phyloP scores from a whole-genome alignment of 805 yeast species.

The Wickerhamiella galacta region DNA sequence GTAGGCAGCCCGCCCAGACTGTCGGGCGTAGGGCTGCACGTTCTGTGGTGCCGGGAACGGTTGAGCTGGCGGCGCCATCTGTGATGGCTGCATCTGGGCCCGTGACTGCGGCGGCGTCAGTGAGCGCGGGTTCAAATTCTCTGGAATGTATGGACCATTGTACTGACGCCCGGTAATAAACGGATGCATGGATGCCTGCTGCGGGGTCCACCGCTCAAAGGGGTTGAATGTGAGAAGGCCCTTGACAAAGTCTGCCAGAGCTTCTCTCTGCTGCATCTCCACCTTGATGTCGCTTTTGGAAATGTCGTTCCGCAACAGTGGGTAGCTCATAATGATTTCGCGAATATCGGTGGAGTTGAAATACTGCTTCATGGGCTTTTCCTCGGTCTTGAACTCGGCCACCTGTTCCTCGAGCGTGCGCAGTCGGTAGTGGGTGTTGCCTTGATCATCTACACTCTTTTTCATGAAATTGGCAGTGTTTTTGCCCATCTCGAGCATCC shows the following conservation, averaged over 20 bases:
- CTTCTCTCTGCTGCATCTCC: conserved; percentile 55
- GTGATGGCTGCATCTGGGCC: conserved; percentile 6
- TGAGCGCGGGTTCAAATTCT: background rate
- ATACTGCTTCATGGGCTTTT: conserved; percentile 73
- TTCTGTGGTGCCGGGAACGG: no score
- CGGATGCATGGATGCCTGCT: conserved; percentile 84
- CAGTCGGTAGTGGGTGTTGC: conserved; percentile 24
- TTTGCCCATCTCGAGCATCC: conserved; percentile 95
- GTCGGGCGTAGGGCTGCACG: background rate
- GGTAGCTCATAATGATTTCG: conserved; percentile 65
- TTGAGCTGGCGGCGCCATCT: background rate
- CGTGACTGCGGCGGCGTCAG: conserved; percentile 6
- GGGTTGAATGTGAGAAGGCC: conserved; percentile 79
- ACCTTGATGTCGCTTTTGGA: conserved; percentile 33
- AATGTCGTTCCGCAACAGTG: conserved; percentile 25
- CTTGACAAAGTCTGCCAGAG: conserved; percentile 57
- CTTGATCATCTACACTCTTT: conserved; percentile 25
- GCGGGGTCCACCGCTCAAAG: conserved; percentile 91
- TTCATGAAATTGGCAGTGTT: conserved; percentile 56
- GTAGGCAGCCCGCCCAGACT: background rate
- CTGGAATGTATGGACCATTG: conserved; percentile 24
- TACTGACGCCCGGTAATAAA: conserved; percentile 53
- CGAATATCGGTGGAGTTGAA: conserved; percentile 47
- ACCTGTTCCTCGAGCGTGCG: conserved; percentile 40
- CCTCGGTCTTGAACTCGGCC: conserved; percentile 28